Percentiles rank a stretch among this genome's conserved stretches.
Evolutionary conservation across 306 rosid genomes (phyloP).

Genomic region (Castanopsis chinensis): DNA sequence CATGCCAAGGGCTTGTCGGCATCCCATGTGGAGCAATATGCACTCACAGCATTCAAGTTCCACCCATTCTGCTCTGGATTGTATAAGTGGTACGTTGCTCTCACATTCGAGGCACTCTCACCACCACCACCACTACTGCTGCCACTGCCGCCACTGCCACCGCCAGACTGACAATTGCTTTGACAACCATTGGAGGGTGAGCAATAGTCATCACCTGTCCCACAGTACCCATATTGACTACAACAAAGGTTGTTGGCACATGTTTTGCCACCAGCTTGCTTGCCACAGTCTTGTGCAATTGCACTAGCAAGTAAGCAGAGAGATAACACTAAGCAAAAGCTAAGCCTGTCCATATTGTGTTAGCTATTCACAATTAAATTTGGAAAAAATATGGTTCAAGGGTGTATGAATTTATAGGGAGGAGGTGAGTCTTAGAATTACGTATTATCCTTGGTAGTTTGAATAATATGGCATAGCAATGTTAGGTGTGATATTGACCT

Average conservation of each 20-base stretch:
- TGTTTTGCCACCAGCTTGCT: constrained; percentile 37
- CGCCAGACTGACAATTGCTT: constrained; percentile 39
- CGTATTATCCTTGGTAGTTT: no score
- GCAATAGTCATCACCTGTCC: constrained; percentile 46
- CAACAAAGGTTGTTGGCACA: constrained; percentile 52
- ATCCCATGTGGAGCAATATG: constrained; percentile 78
- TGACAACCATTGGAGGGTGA: constrained; percentile 35
- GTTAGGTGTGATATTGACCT: no score
- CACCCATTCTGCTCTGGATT: constrained; percentile 56
- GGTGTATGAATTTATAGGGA: neutral
- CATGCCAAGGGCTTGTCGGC: constrained; percentile 63
- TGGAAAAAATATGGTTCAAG: neutral
- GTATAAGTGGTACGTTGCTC: constrained; percentile 70
- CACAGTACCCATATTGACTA: constrained; percentile 64
- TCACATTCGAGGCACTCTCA: constrained; percentile 39
- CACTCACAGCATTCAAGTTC: constrained; percentile 56
- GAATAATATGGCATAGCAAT: no score
- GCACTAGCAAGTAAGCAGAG: constrained; percentile 11
- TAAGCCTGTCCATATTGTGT: constrained; percentile 22
- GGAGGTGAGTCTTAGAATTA: neutral
- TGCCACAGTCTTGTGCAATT: constrained; percentile 44
- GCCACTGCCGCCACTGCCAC: neutral
- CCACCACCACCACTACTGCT: neutral
- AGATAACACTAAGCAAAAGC: neutral
- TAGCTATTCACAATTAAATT: neutral